Conservation (phyloP, 1,139 yeast genomes). For the Geotrichum phurueaensis region DNA sequence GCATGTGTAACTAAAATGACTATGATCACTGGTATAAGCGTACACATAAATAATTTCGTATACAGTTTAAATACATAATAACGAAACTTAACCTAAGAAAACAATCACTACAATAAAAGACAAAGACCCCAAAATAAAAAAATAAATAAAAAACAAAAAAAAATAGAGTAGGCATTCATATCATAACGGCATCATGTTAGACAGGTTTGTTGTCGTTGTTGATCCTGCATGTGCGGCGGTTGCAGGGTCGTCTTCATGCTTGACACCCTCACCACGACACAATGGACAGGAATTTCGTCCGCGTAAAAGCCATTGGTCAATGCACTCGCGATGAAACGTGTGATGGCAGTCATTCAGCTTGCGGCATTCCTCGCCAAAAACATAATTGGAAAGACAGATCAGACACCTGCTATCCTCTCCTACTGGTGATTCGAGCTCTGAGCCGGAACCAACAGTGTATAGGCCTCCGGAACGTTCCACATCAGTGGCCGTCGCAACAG, state of each 20-base stretch:
- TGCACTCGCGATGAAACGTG: constrained; percentile 47
- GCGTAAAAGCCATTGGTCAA: constrained; percentile 52
- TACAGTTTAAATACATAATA: too few relatives aligned
- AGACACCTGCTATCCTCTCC: constrained; percentile 39
- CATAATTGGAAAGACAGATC: constrained; percentile 47
- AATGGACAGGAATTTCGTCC: constrained; percentile 56
- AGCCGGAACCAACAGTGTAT: constrained; percentile 19
- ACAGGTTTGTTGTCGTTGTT: not conserved
- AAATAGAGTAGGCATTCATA: not conserved
- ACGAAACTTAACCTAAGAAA: too few relatives aligned
- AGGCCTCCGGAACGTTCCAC: constrained; percentile 39
- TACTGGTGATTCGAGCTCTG: constrained; percentile 16
- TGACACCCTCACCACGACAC: constrained; percentile 46
- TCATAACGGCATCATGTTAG: not conserved
- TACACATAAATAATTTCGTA: too few relatives aligned
- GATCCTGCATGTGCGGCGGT: not conserved
- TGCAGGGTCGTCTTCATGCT: constrained; percentile 2
- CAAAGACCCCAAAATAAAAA: not conserved
- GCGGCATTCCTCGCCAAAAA: constrained; percentile 42
- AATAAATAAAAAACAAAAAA: too few relatives aligned
- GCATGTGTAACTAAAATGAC: too few relatives aligned
- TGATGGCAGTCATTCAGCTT: constrained; percentile 43
- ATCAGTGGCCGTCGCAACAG: constrained; percentile 40
- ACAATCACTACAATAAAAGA: not conserved
- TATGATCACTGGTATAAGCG: too few relatives aligned